Evolutionary conservation across 164 flowering plant species (phyloP).

Genomic region (Chimonanthus praecox): DNA sequence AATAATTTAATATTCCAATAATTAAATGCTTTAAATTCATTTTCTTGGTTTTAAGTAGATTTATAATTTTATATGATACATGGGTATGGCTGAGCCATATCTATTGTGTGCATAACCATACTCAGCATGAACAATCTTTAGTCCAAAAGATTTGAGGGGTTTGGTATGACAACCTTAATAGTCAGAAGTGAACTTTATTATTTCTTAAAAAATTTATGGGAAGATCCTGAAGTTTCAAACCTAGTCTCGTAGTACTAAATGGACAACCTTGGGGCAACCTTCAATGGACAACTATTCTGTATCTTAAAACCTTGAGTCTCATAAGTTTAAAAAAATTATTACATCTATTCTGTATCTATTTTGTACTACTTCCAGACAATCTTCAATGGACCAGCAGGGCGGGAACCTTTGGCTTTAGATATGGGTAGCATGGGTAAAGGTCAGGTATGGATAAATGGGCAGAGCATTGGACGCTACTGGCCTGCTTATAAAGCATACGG

Average conservation of each 20-base stretch:
- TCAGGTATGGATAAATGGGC: conserved; percentile 79
- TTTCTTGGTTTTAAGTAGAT: background rate
- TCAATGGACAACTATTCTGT: too few relatives aligned
- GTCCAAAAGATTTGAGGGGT: background rate
- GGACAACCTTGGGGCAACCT: too few relatives aligned
- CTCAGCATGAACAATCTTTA: background rate
- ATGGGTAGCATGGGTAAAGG: conserved; percentile 88
- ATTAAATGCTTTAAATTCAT: too few relatives aligned
- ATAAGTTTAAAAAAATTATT: background rate
- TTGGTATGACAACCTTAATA: background rate
- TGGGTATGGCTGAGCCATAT: background rate
- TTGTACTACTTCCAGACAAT: conserved; percentile 32
- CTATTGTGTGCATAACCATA: background rate
- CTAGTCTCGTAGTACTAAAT: background rate
- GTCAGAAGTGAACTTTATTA: background rate
- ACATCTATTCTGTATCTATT: background rate
- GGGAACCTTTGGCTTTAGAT: conserved; percentile 70
- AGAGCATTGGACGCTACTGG: conserved; percentile 78
- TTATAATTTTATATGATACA: too few relatives aligned
- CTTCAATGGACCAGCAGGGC: conserved; percentile 63
- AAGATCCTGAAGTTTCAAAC: background rate
- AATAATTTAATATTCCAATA: too few relatives aligned
- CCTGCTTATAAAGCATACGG: conserved; percentile 67
- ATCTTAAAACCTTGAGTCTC: too few relatives aligned
- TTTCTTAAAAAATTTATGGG: background rate